Base-by-base conservation (phyloP, 306 rosid species). In the Medicago ruthenica region DNA sequence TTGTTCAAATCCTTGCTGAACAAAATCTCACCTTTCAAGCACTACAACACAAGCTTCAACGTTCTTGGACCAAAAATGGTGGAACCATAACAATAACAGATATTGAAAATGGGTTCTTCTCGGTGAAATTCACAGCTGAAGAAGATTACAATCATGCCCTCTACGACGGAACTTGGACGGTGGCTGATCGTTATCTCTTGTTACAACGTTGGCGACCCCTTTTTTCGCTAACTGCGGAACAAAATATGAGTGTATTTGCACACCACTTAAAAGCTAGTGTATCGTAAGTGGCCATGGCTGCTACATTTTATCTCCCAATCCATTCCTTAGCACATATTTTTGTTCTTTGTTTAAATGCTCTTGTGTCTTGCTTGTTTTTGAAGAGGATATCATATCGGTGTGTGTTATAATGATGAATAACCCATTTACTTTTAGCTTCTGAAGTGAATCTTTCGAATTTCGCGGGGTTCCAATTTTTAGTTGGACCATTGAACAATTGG, bases 401-500 rank as follows among this genome's bases (percentile, higher is more conserved):
- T 54, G 53, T 74, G 6, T n/a, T 34, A 22, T 60, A 22, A 37
- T 0, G 24, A n/a, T 69, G 10, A 76, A 13, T 67, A 14, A 42
- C 27, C 40, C 11, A 6, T 78, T 58, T 76, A 9, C 51, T 58
- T 73, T 41, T 69, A 67, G 44, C 48, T 53, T 79, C 41, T 44
- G 51, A 45, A 45, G 51, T 45, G n/a, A 45, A 45, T 45, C 51
- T 45, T 79, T 40, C 66, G 83, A 77, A 55, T 77, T 63, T 54
- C 70, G 31, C 12, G 66, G 65, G 85, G 78, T 77, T 79, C 75
- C 53, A 42, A 55, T 80, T 78, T 54, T 65, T 84, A 45, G 73
- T 82, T 80, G 81, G 59, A 79, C 83, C 73, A 54, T 70, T 80
- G 48, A 84, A 77, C 71, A 74, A 55, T 66, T 79, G 70, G 60